phyloP scores from a whole-genome alignment of 2,329 filamentous ascomycete species.

The Aspergillus uvarum region DNA sequence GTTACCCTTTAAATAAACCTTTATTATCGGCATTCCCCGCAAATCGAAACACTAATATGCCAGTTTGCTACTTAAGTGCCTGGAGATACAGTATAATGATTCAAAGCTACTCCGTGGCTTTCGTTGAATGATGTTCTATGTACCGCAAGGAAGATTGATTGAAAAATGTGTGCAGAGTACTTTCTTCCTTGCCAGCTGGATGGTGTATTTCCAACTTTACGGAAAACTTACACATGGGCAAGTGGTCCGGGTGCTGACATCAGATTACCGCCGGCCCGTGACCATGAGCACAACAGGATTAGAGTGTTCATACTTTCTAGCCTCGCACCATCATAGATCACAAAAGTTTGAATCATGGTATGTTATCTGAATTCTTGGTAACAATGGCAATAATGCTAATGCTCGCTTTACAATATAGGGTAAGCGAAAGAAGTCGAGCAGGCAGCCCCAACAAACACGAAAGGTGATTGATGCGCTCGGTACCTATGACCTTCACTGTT shows the following conservation, averaged over 20 bases:
- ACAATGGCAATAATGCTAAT: background rate
- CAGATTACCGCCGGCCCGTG: background rate
- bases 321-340: background rate
- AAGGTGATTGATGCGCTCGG: conserved; percentile 57
- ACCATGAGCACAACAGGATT: background rate
- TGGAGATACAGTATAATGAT: too few species aligned
- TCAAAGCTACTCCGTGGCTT: too few species aligned
- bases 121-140: too few species aligned
- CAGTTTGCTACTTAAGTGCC: too few species aligned
- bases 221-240: background rate
- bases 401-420: conserved; percentile 57
- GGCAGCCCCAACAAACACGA: conserved; percentile 77
- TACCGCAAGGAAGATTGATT: too few species aligned
- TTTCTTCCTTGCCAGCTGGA: background rate
- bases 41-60: too few species aligned
- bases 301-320: background rate
- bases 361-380: background rate
- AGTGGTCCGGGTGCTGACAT: background rate
- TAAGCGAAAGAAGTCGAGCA: conserved; percentile 85
- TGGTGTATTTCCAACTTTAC: background rate
- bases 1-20: too few species aligned
- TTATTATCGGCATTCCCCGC: too few species aligned
- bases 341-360: conserved; percentile 7
- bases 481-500: background rate
- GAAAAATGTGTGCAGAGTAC: too few species aligned